Percentiles rank a stretch among this genome's conserved stretches.
phyloP scores from a whole-genome alignment of 257 asterid genomes.

The Jacaranda mimosifolia region DNA sequence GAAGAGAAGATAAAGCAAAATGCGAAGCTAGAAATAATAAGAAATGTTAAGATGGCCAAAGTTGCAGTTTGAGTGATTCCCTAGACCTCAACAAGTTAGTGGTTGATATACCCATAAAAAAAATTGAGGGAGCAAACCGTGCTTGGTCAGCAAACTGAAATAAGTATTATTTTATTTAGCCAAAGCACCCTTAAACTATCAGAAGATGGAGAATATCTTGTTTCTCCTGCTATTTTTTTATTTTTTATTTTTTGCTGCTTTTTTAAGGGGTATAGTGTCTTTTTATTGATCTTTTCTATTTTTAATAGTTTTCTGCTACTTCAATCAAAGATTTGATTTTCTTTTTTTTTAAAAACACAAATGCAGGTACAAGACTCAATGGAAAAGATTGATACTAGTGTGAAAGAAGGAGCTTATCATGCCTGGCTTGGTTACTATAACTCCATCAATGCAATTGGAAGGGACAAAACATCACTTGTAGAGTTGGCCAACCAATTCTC shows the following conservation, averaged over 20 bases:
- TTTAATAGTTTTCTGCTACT: not conserved
- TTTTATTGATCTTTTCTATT: not conserved
- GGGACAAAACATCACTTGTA: slow-evolving; percentile 86
- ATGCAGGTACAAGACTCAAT: slow-evolving; percentile 71
- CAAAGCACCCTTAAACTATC: not conserved
- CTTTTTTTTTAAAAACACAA: not conserved
- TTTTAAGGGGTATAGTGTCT: not conserved
- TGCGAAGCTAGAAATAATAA: too few relatives aligned
- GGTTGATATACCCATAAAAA: too few relatives aligned
- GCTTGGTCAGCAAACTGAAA: not conserved
- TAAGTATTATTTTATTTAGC: not conserved
- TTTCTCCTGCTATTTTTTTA: too few relatives aligned
- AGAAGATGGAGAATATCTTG: not conserved
- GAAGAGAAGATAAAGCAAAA: too few relatives aligned
- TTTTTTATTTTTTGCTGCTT: not conserved
- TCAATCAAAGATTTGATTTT: not conserved
- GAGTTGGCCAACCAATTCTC: slow-evolving; percentile 81
- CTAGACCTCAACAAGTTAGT: too few relatives aligned
- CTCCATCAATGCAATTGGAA: slow-evolving; percentile 67
- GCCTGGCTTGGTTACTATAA: slow-evolving; percentile 95
- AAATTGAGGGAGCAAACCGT: too few relatives aligned
- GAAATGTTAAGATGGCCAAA: too few relatives aligned
- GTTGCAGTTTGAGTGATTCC: not conserved
- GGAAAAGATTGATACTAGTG: slow-evolving; percentile 65
- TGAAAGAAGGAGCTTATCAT: slow-evolving; percentile 89